These are phyloP conservation scores for Termitomyces sp. DNA, from an alignment of 768 basidiomycete genomes.

Conservation along the genomic window DNA sequence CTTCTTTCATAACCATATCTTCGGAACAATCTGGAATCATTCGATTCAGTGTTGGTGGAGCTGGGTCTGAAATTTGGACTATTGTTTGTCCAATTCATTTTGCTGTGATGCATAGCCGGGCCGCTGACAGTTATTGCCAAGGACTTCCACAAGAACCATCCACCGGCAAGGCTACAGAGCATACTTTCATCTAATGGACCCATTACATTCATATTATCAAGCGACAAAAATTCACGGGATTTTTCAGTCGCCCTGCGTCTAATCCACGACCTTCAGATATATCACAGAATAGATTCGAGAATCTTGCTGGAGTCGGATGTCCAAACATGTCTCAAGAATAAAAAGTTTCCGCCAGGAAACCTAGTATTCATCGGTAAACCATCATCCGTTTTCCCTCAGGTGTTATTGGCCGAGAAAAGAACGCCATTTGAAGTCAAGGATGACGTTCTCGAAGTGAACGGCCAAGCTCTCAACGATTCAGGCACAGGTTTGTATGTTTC, in stretches of 20 bases:
- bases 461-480: slow-evolving; percentile 18
- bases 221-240: slow-evolving; percentile 24
- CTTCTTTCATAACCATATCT: slow-evolving; percentile 7
- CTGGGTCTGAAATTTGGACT: background rate
- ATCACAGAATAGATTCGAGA: slow-evolving; percentile 65
- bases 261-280: slow-evolving; percentile 60
- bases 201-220: slow-evolving; percentile 52
- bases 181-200: slow-evolving; percentile 53
- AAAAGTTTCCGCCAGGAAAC: slow-evolving; percentile 36
- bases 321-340: slow-evolving; percentile 12
- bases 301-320: slow-evolving; percentile 45
- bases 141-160: slow-evolving; percentile 11
- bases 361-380: slow-evolving; percentile 52
- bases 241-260: slow-evolving; percentile 58
- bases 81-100: slow-evolving; percentile 1
- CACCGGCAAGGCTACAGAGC: slow-evolving; percentile 57
- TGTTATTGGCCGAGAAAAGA: slow-evolving; percentile 23
- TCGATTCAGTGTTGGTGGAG: slow-evolving; percentile 8
- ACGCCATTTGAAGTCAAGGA: slow-evolving; percentile 28
- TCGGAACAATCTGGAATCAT: slow-evolving; percentile 1
- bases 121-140: background rate
- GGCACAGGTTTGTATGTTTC: slow-evolving; percentile 23
- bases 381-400: slow-evolving; percentile 24
- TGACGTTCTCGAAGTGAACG: slow-evolving; percentile 20
- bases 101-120: background rate